Conservation (phyloP, 805 yeast genomes). For the Lipomyces mesembrius region DNA sequence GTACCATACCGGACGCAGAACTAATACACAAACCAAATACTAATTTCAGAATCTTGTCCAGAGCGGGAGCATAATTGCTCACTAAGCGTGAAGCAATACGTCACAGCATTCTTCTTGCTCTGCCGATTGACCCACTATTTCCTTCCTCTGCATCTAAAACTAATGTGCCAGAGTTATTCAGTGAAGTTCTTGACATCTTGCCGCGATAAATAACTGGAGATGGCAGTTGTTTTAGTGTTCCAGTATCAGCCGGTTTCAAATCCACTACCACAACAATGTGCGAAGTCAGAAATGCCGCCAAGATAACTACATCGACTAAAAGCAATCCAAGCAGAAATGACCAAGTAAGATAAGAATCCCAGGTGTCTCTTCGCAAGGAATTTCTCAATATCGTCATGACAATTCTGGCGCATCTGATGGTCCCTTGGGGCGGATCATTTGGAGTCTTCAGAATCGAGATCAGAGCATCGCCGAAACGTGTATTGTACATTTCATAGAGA, state of each 20-base stretch:
- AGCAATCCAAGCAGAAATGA: slow-evolving; percentile 2
- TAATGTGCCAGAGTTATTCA: background rate
- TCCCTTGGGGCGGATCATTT: background rate
- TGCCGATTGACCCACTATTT: background rate
- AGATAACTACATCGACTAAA: background rate
- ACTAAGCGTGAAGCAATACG: background rate
- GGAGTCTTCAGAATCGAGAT: background rate
- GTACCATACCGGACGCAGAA: background rate
- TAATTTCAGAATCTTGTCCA: background rate
- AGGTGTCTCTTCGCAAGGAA: background rate
- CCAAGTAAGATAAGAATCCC: background rate
- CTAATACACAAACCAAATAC: background rate
- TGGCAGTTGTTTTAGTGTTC: background rate
- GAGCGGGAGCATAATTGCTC: background rate
- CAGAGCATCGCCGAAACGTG: background rate
- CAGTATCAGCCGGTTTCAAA: background rate
- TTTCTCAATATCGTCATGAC: background rate
- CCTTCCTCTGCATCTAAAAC: background rate
- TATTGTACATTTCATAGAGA: background rate
- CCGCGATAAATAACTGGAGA: background rate
- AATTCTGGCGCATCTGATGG: background rate
- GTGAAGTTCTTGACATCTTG: background rate
- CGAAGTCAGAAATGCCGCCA: background rate
- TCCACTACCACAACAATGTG: background rate
- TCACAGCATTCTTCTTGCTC: background rate